Percentiles rank a stretch among this genome's conserved stretches.
Evolutionary conservation across 2,329 filamentous ascomycete species (phyloP).

Genomic region (Talaromyces sp.): DNA sequence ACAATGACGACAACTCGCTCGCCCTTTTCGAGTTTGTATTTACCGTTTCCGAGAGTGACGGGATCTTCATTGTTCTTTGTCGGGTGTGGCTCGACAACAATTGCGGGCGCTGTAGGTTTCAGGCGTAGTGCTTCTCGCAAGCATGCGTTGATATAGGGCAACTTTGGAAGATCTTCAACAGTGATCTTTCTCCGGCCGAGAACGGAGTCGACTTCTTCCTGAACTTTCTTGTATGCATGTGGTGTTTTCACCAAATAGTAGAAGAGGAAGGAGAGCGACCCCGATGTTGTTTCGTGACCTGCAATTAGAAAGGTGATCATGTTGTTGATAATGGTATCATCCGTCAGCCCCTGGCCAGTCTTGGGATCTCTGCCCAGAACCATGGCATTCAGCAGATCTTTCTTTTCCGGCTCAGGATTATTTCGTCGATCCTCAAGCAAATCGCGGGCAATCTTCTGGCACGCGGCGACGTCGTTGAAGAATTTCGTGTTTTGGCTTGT

Average conservation of each 20-base stretch:
- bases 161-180: constrained; percentile 57
- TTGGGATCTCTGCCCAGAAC: constrained; percentile 61
- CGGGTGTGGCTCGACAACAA: constrained; percentile 47
- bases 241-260: constrained; percentile 61
- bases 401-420: constrained; percentile 49
- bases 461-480: constrained; percentile 29
- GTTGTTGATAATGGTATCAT: constrained; percentile 61
- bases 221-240: constrained; percentile 55
- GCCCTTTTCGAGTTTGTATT: constrained; percentile 54
- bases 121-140: constrained; percentile 62
- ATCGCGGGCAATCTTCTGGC: constrained; percentile 54
- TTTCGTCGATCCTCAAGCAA: constrained; percentile 54
- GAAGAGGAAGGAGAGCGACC: constrained; percentile 60
- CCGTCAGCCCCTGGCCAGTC: constrained; percentile 60
- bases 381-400: constrained; percentile 67
- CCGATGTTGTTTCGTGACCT: constrained; percentile 68
- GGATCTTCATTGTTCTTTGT: constrained; percentile 34
- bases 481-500: constrained; percentile 26
- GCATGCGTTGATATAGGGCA: constrained; percentile 61
- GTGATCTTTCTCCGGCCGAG: constrained; percentile 54
- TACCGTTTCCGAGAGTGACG: constrained; percentile 52
- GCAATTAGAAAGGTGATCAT: constrained; percentile 69
- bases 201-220: constrained; percentile 62
- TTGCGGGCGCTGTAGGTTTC: constrained; percentile 52
- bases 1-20: constrained; percentile 49